A percentile compares a stretch with the other conserved stretches of the same genome.
Conservation (phyloP, 1,139 yeast genomes). For the Candida tetrigidarum region DNA sequence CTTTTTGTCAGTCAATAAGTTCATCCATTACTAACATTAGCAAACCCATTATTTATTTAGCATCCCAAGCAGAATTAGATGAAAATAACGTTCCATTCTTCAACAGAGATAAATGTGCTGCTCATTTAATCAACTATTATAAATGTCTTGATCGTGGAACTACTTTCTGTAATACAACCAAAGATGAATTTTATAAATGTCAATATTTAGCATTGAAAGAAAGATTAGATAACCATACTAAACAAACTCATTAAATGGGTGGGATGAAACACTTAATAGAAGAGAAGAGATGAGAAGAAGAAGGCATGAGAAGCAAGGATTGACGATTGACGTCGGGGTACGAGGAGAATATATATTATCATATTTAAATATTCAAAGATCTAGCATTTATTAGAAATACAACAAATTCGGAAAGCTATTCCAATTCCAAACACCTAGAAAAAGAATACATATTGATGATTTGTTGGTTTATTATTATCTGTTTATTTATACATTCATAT, state of each 20-base stretch:
- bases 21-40: conserved; percentile 14
- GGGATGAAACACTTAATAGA: background rate
- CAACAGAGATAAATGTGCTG: conserved; percentile 53
- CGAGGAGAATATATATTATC: too few relatives aligned
- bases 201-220: conserved; percentile 49
- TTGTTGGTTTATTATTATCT: background rate
- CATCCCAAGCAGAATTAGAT: conserved; percentile 46
- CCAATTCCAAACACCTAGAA: background rate
- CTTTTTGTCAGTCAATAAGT: too few relatives aligned
- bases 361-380: conserved; percentile 3
- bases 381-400: background rate
- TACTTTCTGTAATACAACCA: conserved; percentile 44
- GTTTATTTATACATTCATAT: conserved; percentile 1
- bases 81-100: conserved; percentile 48
- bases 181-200: conserved; percentile 53
- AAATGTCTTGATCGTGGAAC: conserved; percentile 53
- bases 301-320: background rate
- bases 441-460: background rate
- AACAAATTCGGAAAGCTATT: background rate
- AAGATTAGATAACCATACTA: conserved; percentile 37
- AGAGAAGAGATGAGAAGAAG: background rate
- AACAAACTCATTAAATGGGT: conserved; percentile 16
- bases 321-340: too few relatives aligned
- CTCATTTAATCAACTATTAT: conserved; percentile 48
- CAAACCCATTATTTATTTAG: conserved; percentile 11